A percentile compares a stretch with the other conserved stretches of the same genome.
phyloP scores from a whole-genome alignment of 306 rosid genomes.

The Fragaria ananassa region DNA sequence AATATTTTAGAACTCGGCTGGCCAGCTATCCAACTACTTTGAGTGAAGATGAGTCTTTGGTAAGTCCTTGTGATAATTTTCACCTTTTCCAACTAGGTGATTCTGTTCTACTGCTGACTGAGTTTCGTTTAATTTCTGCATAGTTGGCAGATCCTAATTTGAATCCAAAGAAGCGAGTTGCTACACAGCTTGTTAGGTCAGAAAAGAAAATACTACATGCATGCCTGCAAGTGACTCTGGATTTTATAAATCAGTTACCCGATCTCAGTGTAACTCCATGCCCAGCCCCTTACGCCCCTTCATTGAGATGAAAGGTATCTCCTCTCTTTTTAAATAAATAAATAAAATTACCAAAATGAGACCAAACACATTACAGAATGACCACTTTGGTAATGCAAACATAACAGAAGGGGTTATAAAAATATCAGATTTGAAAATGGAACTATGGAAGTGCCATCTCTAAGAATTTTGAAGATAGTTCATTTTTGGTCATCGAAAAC shows the following conservation, averaged over 20 bases:
- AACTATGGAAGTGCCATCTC: background rate
- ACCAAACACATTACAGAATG: background rate
- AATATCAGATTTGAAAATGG: background rate
- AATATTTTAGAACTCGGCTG: conserved; percentile 70
- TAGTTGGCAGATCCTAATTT: conserved; percentile 66
- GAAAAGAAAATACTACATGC: conserved; percentile 93
- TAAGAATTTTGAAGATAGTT: background rate
- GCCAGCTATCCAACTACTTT: conserved; percentile 86
- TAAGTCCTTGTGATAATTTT: conserved; percentile 38
- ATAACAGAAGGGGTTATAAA: background rate
- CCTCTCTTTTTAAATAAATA: conserved; percentile 9
- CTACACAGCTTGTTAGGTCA: conserved; percentile 67
- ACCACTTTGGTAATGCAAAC: background rate
- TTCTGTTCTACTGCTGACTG: background rate
- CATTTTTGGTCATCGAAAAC: background rate
- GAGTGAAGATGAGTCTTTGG: conserved; percentile 84
- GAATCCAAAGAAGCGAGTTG: conserved; percentile 83
- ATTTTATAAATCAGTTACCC: conserved; percentile 69
- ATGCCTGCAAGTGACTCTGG: conserved; percentile 62
- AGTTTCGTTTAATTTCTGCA: conserved; percentile 23
- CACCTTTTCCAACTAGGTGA: background rate
- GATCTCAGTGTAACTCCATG: conserved; percentile 75
- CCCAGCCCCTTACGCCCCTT: conserved; percentile 87
- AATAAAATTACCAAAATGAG: background rate
- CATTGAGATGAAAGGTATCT: conserved; percentile 58